A percentile compares a stretch with the other conserved stretches of the same genome.
Evolutionary conservation across 2,329 filamentous ascomycete species (phyloP).

Genomic region (Ustilaginoidea virens): DNA sequence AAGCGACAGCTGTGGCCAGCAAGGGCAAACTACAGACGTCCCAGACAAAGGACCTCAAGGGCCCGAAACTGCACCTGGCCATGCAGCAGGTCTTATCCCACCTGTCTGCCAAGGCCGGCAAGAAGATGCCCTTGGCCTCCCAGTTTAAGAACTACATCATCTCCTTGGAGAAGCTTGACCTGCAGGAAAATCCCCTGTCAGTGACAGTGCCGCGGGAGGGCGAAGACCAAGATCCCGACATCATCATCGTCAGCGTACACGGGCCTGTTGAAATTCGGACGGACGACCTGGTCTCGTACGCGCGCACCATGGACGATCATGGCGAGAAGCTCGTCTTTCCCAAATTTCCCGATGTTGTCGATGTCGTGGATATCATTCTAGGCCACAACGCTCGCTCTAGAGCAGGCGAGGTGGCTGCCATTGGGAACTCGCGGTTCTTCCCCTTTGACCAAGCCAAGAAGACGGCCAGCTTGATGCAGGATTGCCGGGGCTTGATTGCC

Average conservation of each 20-base stretch:
- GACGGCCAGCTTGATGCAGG: slow-evolving; percentile 11
- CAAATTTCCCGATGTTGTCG: slow-evolving; percentile 30
- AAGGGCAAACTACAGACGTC: slow-evolving; percentile 25
- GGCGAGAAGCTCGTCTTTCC: slow-evolving; percentile 25
- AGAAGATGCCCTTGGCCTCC: slow-evolving; percentile 21
- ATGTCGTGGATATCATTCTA: slow-evolving; percentile 37
- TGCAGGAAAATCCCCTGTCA: slow-evolving; percentile 18
- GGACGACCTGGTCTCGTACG: slow-evolving; percentile 26
- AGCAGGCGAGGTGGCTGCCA: slow-evolving; percentile 17
- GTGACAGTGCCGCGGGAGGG: slow-evolving; percentile 19
- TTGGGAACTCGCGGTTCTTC: slow-evolving; percentile 35
- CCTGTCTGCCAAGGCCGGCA: slow-evolving; percentile 16
- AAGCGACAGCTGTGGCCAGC: slow-evolving; percentile 16
- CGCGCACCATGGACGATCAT: slow-evolving; percentile 25
- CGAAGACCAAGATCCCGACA: slow-evolving; percentile 15
- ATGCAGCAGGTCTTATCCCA: slow-evolving; percentile 21
- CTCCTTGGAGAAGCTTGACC: slow-evolving; percentile 19
- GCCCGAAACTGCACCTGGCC: slow-evolving; percentile 27
- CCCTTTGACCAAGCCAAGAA: slow-evolving; percentile 19
- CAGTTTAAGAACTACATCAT: slow-evolving; percentile 37
- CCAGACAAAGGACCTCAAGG: slow-evolving; percentile 18
- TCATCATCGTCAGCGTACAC: slow-evolving; percentile 25
- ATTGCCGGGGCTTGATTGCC: slow-evolving; percentile 20
- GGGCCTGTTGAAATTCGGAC: slow-evolving; percentile 23
- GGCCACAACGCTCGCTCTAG: slow-evolving; percentile 26